Evolutionary conservation across 192 early-diverging fungal species (phyloP), one percentile per base, ranked within the genome.

Genomic region (Umbelopsis isabellina): DNA sequence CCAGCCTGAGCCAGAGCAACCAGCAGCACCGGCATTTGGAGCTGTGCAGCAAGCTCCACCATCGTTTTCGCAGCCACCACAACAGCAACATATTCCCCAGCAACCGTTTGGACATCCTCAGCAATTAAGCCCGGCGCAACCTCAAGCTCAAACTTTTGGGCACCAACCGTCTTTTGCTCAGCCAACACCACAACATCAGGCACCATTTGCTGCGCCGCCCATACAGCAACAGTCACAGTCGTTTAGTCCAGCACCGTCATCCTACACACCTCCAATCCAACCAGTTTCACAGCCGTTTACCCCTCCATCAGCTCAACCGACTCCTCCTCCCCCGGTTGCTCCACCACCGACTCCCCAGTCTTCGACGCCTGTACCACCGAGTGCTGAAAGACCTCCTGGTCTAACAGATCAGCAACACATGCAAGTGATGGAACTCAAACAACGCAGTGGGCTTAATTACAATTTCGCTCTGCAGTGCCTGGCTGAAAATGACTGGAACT

Each of bases 401-500:
- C 55, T 37, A 30, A 33, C 55, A 1, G 55, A 61, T 18, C 30
- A 61, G 30, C 55, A 61, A 30, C 55, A 61, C 27, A 33, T 30
- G 12, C 27, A 35, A 16, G 30, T 61, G 4, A 22, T 61, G 30
- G 27, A 33, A 33, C 55, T 61, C 3, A 61, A 61, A n/a, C 55
- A 61, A 18, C 10, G 25, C 27, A 61, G 27, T 5, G 55, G 55
- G 3, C 55, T 61, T 11, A 61, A 61, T 33, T 61, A 61, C 25
- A 27, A 25, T 8, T 61, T 61, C 30, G 25, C 55, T 4, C 12
- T 61, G 3, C 55, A 61, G 55, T 61, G 55, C 55, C 27, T 61
- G 27, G 55, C 55, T 61, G 55, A 61, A 15, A 61, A 61, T 16
- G 55, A 61, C 3, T 61, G 55, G 55, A 61, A 35, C 18, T 35